These are phyloP conservation scores for Colletotrichum simmondsii DNA, from an alignment of 2,329 filamentous ascomycete species.

Conservation along the genomic window DNA sequence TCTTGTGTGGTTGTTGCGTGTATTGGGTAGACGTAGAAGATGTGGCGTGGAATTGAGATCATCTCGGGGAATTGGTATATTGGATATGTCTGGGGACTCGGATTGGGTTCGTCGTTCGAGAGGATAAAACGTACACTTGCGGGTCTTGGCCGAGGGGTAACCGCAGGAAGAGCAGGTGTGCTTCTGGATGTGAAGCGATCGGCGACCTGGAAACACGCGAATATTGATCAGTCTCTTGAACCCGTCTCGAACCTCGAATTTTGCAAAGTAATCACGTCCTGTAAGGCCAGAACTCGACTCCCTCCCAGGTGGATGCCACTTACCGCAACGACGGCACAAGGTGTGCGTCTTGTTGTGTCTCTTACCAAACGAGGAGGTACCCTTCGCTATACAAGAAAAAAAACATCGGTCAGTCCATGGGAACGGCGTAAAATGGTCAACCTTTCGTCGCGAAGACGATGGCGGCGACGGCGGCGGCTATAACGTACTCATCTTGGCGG, in stretches of 20 bases:
- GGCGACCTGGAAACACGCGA: slow-evolving; percentile 73
- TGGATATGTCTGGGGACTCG: neutral
- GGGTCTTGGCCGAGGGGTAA: slow-evolving; percentile 96
- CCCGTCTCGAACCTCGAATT: neutral
- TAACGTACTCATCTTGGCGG: slow-evolving; percentile 69
- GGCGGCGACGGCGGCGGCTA: slow-evolving; percentile 6
- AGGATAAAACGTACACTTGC: slow-evolving; percentile 90
- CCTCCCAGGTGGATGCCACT: slow-evolving; percentile 56
- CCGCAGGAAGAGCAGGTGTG: slow-evolving; percentile 95
- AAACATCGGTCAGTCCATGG: slow-evolving; percentile 32
- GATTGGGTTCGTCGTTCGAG: slow-evolving; percentile 21
- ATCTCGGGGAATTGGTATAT: neutral
- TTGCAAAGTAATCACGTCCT: slow-evolving; percentile 16
- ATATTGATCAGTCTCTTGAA: slow-evolving; percentile 1
- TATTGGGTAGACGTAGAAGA: too few relatives aligned
- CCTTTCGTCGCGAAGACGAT: slow-evolving; percentile 20
- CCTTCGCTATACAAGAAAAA: slow-evolving; percentile 58
- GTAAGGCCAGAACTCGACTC: neutral
- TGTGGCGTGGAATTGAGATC: neutral
- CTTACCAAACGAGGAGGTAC: slow-evolving; percentile 68
- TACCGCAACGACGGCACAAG: slow-evolving; percentile 98
- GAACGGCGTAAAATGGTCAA: slow-evolving; percentile 38
- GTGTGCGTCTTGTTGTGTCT: slow-evolving; percentile 98
- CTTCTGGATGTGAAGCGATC: slow-evolving; percentile 99
- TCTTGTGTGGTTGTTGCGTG: neutral